A percentile compares a stretch with the other conserved stretches of the same genome.
phyloP scores from a whole-genome alignment of 2,329 filamentous ascomycete genomes.

The Celoporthe dispersa region DNA sequence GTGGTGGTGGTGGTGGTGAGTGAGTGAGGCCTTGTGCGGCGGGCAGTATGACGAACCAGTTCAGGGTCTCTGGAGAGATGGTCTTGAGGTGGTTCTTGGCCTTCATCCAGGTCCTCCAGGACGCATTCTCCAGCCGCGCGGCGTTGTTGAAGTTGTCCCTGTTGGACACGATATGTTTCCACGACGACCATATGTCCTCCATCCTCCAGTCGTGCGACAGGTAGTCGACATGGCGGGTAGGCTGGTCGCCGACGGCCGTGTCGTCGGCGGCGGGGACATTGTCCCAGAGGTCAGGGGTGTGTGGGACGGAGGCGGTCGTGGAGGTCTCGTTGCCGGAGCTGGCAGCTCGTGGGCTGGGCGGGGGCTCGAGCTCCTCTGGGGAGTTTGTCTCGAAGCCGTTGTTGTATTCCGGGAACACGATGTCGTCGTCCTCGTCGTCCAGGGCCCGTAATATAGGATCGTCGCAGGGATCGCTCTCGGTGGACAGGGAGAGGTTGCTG shows the following conservation, averaged over 20 bases:
- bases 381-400: constrained; percentile 34
- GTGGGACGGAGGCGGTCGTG: constrained; percentile 57
- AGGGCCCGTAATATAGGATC: constrained; percentile 45
- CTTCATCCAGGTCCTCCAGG: constrained; percentile 97
- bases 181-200: constrained; percentile 97
- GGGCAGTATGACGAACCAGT: constrained; percentile 70
- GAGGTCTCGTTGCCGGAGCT: constrained; percentile 59
- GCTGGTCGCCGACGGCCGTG: constrained; percentile 72
- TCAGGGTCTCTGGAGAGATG: constrained; percentile 86
- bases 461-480: constrained; percentile 53
- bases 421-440: constrained; percentile 50
- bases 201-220: constrained; percentile 91
- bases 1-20: background rate
- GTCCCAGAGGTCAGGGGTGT: constrained; percentile 54
- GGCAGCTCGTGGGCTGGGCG: constrained; percentile 53
- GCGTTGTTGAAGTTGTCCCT: constrained; percentile 80
- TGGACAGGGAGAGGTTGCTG: constrained; percentile 64
- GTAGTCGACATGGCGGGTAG: constrained; percentile 92
- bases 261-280: constrained; percentile 72
- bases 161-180: constrained; percentile 88
- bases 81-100: constrained; percentile 85
- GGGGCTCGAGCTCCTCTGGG: constrained; percentile 55
- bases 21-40: no score
- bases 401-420: constrained; percentile 28
- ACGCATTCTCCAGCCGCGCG: constrained; percentile 88